These are phyloP conservation scores for Lichenothelia convexa DNA, from an alignment of 495 filamentous ascomycete species.

Conservation along the genomic window DNA sequence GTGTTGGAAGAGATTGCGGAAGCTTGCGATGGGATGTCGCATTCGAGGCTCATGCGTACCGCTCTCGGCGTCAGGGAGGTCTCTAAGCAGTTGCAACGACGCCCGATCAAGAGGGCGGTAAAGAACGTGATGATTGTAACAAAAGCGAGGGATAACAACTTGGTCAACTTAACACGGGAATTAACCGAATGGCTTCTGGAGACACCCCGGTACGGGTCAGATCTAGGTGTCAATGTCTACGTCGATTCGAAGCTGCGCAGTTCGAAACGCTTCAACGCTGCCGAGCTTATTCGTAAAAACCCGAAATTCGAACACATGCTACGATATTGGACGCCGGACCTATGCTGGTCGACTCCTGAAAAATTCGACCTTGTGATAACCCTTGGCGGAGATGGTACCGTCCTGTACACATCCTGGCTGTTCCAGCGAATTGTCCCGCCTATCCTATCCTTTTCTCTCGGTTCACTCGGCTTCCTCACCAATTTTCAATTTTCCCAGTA, in stretches of 20 bases:
- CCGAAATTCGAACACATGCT: conserved; percentile 60
- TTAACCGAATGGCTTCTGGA: conserved; percentile 70
- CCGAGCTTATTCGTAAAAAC: conserved; percentile 49
- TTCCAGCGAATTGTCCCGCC: conserved; percentile 89
- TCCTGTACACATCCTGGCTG: conserved; percentile 81
- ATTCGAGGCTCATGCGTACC: conserved; percentile 83
- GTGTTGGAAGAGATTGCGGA: conserved; percentile 89
- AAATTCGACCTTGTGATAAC: conserved; percentile 87
- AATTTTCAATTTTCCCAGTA: conserved; percentile 78
- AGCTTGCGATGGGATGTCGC: conserved; percentile 55
- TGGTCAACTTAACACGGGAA: conserved; percentile 72
- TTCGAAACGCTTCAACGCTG: conserved; percentile 71
- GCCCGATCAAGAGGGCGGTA: conserved; percentile 74
- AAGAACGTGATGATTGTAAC: conserved; percentile 91
- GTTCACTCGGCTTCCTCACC: conserved; percentile 79
- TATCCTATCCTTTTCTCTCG: conserved; percentile 72
- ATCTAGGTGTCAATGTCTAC: conserved; percentile 75
- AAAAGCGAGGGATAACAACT: conserved; percentile 78
- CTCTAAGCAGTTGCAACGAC: conserved; percentile 75
- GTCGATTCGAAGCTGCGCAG: conserved; percentile 79
- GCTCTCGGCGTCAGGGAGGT: conserved; percentile 89
- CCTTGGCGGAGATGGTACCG: conserved; percentile 81
- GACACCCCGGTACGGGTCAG: conserved; percentile 64
- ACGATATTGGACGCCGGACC: conserved; percentile 81
- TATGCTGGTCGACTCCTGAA: conserved; percentile 78